Evolutionary conservation across 2,329 filamentous ascomycete species (phyloP).

Genomic region (Hypoxylon rubiginosum): DNA sequence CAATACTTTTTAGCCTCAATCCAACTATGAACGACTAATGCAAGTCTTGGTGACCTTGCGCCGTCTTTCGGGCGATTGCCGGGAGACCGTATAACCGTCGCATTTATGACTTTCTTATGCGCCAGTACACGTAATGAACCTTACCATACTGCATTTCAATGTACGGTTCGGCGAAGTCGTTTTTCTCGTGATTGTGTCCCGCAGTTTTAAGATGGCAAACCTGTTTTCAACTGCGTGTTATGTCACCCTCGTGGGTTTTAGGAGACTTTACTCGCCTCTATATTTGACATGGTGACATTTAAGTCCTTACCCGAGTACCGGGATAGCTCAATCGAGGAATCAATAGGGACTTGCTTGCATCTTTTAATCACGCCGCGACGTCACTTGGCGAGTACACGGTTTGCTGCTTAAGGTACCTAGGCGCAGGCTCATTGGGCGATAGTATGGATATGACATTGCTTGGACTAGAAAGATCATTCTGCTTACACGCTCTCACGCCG

Average conservation of each 20-base stretch:
- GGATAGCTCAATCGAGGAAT: background rate
- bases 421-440: background rate
- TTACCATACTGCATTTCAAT: background rate
- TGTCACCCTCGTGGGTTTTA: background rate
- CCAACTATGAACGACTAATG: conserved; percentile 12
- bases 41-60: conserved; percentile 14
- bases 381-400: background rate
- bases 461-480: background rate
- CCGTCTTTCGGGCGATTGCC: background rate
- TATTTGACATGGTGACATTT: background rate
- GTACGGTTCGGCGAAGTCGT: background rate
- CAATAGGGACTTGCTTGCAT: background rate
- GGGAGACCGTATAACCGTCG: background rate
- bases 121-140: background rate
- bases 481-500: background rate
- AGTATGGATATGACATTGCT: background rate
- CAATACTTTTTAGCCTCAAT: conserved; percentile 27
- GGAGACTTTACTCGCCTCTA: background rate
- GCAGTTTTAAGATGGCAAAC: background rate
- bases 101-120: background rate
- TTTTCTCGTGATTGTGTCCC: background rate
- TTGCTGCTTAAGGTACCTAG: background rate
- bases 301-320: background rate
- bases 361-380: background rate
- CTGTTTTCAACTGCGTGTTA: background rate